Base-by-base conservation (phyloP, 2,329 filamentous ascomycete species). In the Knoxdaviesia capensis region DNA sequence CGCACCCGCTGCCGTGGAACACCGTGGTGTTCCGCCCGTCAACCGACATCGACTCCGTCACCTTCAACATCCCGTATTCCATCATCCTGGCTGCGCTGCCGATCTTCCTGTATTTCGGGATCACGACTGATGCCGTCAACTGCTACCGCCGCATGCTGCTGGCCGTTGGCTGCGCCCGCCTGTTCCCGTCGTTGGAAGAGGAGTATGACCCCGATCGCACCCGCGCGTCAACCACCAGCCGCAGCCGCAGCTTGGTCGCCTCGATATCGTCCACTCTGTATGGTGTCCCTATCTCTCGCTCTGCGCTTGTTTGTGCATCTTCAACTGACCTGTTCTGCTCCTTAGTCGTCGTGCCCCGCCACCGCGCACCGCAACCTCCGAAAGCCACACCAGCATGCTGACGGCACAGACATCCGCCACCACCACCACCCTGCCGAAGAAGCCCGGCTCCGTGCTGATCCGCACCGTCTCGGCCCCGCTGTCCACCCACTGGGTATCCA, bases 41-140 rank as follows among this genome's bases (percentile, higher is more conserved):
- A 30, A 56, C 55, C 45, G 41, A 56, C 10, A 48, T 68, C 9
- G 49, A 52, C 8, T 65, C 63, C 41, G 41, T 51, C 1, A 50
- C 57, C 40, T 48, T 69, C 48, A 67, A 69, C 48, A 59, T 61
- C 44, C 59, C 57, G 42, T 75, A 68, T 55, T 59, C 73, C 20
- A 47, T 61, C 28, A 65, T 70, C 42, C 40, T 68, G 3, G 63
- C 66, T 3, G 56, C 60, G 5, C 49, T 67, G 1, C 59, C 64
- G 39, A 59, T 74, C 39, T 66, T 73, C 36, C 36, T 62, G 31
- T 71, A 71, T 53, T 75, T 74, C 43, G 71, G 71, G 38, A 63
- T 63, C 44, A 71, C 66, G n/a, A 60, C 59, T 30, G 69, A 74
- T 31, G 66, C 67, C 7, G 55, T 64, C 45, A 67, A 68, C 44